A percentile compares a stretch with the other conserved stretches of the same genome.
Conservation (phyloP, 2,329 filamentous ascomycete species). For the Macrophomina tecta region DNA sequence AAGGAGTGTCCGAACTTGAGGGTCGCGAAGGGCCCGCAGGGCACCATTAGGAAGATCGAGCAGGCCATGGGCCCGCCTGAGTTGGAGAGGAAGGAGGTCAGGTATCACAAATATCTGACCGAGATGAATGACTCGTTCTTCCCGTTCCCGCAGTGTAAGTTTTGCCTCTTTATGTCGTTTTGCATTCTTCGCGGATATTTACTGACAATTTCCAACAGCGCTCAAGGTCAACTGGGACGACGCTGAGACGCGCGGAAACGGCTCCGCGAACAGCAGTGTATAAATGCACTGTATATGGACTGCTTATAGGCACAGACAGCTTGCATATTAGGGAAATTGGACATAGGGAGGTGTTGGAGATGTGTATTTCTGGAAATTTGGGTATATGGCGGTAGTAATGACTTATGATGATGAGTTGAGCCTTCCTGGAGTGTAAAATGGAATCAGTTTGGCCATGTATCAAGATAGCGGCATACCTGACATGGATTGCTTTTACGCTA, state of each 20-base stretch:
- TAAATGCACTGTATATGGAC: background rate
- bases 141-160: constrained; percentile 56
- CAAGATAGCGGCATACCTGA: no score
- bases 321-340: no score
- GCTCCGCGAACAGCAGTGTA: background rate
- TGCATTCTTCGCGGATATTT: constrained; percentile 9
- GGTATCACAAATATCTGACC: constrained; percentile 54
- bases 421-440: no score
- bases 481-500: no score
- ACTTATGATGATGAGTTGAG: no score
- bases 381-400: no score
- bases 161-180: constrained; percentile 17
- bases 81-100: constrained; percentile 39
- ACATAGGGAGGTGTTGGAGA: no score
- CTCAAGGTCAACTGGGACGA: constrained; percentile 42
- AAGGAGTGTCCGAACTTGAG: constrained; percentile 45
- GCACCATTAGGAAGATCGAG: constrained; percentile 51
- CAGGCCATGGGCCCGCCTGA: constrained; percentile 34
- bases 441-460: no score
- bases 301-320: background rate
- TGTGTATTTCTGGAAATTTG: no score
- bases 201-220: constrained; percentile 31
- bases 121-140: constrained; percentile 56
- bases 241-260: background rate
- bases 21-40: constrained; percentile 47